These are phyloP conservation scores for Periconia macrospinosa DNA, from an alignment of 2,329 filamentous ascomycete species.

Conservation along the genomic window DNA sequence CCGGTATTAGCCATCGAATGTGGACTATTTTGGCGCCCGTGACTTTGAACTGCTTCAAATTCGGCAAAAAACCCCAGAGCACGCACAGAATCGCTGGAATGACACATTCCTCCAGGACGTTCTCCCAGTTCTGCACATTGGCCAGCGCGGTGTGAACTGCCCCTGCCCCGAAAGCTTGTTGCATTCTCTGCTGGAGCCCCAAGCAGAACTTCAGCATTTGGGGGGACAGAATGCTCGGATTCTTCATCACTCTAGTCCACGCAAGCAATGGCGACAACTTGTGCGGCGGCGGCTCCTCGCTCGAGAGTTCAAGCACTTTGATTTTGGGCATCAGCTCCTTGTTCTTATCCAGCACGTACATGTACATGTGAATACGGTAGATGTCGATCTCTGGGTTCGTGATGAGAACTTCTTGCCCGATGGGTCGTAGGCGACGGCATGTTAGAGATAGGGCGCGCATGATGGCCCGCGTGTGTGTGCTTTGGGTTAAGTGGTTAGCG, in stretches of 20 bases:
- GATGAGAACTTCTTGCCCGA: slow-evolving; percentile 21
- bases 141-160: background rate
- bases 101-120: slow-evolving; percentile 6
- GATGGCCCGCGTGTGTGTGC: slow-evolving; percentile 11
- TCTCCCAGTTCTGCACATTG: background rate
- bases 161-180: background rate
- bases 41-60: slow-evolving; percentile 12
- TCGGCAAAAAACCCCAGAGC: slow-evolving; percentile 10
- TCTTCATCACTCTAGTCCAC: background rate
- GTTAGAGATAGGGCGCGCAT: slow-evolving; percentile 17
- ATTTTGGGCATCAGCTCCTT: slow-evolving; percentile 8
- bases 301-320: slow-evolving; percentile 16
- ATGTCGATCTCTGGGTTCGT: slow-evolving; percentile 18
- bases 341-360: slow-evolving; percentile 11
- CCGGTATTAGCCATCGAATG: slow-evolving; percentile 6
- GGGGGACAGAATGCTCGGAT: background rate
- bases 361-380: slow-evolving; percentile 14
- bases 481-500: slow-evolving; percentile 3
- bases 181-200: slow-evolving; percentile 5
- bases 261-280: background rate
- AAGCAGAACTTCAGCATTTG: background rate
- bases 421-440: slow-evolving; percentile 9
- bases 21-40: slow-evolving; percentile 18
- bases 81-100: slow-evolving; percentile 12
- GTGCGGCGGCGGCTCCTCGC: slow-evolving; percentile 7